Evolutionary conservation across 129 eudicot species (phyloP), one percentile per base, ranked within the genome.

Genomic region (Scalesia atractyloides): DNA sequence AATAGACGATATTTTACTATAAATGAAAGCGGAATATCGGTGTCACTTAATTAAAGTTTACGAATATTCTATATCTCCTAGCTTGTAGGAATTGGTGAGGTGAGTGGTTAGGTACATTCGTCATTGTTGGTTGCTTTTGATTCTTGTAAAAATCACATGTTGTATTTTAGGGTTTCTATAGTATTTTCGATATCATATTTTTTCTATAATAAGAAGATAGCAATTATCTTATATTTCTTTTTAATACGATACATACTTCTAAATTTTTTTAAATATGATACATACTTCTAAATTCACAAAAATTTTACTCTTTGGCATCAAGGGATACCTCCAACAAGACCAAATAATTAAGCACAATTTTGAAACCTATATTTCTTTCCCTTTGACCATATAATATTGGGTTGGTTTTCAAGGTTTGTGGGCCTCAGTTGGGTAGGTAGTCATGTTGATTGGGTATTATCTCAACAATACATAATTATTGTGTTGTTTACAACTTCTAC

Each of bases 351-450:
- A 57, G 11, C 64, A 57, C 19, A 19, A 10, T 8, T 56, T 56
- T 56, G 64, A 57, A 11, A 4, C 39, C 12, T 57, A 5, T 15
- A 8, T 11, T 11, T 24, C 30, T 24, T 22, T 58, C 34, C 10
- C 18, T 11, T 60, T 26, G 44, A 59, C 66, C 66, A 12, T 26
- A 9, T 13, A 60, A 60, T 33, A 14, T 15, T 33, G 8, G 10
- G 66, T 60, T 60, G 34, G 44, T 60, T 41, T 60, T 16, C 66
- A 30, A 26, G 66, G 18, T 30, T 26, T 60, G 66, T 60, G 66
- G 44, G 43, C 66, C 66, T 60, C 66, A 14, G 14, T 30, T 60
- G 66, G 34, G 41, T 60, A 14, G 66, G 66, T 60, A 60, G 66
- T 60, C 44, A 60, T 30, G 43, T 59, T 59, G 65, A 60, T 60